Base-by-base conservation (phyloP, 192 early-diverging fungal genomes). In the Mortierella claussenii region DNA sequence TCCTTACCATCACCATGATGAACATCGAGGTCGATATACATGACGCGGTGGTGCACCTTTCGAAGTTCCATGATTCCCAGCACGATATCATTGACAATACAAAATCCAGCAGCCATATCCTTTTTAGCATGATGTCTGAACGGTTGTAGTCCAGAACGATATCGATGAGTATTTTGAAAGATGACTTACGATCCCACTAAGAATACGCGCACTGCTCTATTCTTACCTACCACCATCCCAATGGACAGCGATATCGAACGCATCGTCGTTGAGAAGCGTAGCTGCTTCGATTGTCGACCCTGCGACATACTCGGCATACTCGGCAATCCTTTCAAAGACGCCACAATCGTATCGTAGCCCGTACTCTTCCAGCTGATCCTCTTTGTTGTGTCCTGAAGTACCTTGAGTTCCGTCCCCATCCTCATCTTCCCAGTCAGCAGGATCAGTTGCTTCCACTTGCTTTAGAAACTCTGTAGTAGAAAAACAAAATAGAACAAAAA, bases 41-140 rank as follows among this genome's bases (percentile, higher is more conserved):
- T 85, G 20, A 97, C 91, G 10, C 85, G 81, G 26, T 83, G 71
- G 62, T 91, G 88, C 2, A 51, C 67, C n/a, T 69, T 84, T 48
- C 84, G 86, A 33, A 97, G 87, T 57, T 88, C 89, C 45, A 97
- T 86, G 31, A 96, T 96, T 5, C 89, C 93, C 17, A 97, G 69
- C 1, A 94, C 93, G 54, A 95, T 91, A 54, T 97, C 96, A 70
- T 95, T 95, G 42, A 97, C 90, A 65, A 94, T 94, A 74, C 96
- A 97, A 79, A 96, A 97, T 6, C 96, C 96, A n/a, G 90, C 83
- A 0, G 95, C 94, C 55, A 89, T 87, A 43, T 61, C 78, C 59
- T 67, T 82, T 50, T 74, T 63, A 4, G 80, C 80, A 33, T 82
- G 80, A 33, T 82, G 80, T 44, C 80, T 82, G 65, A 37, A n/a